Conservation (phyloP, 2,329 filamentous ascomycete species). For the Fusarium sp. region DNA sequence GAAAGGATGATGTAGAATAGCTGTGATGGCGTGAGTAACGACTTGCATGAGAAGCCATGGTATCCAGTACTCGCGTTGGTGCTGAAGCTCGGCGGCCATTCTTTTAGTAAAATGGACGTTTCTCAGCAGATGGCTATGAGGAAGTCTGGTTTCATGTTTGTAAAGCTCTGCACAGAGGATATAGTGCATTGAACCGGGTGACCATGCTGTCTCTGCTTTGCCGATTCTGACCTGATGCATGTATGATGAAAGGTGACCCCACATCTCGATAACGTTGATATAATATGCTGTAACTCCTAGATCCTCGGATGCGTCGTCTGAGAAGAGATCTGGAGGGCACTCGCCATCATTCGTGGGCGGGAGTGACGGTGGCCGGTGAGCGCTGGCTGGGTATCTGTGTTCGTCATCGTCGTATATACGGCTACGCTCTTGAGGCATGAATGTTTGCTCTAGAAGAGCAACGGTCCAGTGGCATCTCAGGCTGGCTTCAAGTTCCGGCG, state of each 20-base stretch:
- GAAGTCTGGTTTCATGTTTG: background rate
- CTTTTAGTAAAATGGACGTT: conserved; percentile 4
- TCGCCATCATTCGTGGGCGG: background rate
- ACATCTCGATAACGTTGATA: background rate
- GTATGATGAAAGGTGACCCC: conserved; percentile 8
- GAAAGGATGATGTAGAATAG: conserved; percentile 6
- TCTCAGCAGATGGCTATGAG: background rate
- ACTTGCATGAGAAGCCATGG: conserved; percentile 12
- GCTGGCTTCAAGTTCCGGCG: background rate
- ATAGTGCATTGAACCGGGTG: conserved; percentile 3
- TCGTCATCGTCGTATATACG: background rate
- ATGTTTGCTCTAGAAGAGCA: conserved; percentile 1
- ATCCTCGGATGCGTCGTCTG: background rate
- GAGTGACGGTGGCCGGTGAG: background rate
- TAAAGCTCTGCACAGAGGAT: background rate
- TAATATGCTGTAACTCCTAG: conserved; percentile 12
- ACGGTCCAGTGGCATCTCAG: conserved; percentile 3
- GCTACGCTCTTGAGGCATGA: conserved; percentile 9
- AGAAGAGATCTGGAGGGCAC: conserved; percentile 9
- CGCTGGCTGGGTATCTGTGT: conserved; percentile 1
- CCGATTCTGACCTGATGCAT: conserved; percentile 1
- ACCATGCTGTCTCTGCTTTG: background rate
- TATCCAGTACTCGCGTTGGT: conserved; percentile 4
- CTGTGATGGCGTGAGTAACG: background rate
- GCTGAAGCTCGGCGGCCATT: background rate